phyloP scores from a whole-genome alignment of 768 basidiomycete species.

The Calocera viscosa region DNA sequence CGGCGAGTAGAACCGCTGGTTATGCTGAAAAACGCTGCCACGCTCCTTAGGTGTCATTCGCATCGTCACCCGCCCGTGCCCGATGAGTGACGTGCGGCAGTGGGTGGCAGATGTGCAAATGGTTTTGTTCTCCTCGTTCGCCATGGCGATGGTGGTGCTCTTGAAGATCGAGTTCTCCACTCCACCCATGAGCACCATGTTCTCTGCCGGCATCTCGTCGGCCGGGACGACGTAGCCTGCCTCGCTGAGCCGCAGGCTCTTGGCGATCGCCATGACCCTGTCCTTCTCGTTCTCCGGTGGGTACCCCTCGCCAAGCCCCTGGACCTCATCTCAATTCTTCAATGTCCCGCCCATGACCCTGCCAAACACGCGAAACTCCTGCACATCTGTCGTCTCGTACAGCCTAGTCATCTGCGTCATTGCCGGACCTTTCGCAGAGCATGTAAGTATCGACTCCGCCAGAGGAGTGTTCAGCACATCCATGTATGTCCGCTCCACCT shows the following conservation, averaged over 20 bases:
- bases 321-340: constrained; percentile 67
- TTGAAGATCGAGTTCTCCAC: constrained; percentile 91
- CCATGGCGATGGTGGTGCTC: constrained; percentile 72
- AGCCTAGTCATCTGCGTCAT: constrained; percentile 91
- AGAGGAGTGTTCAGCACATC: constrained; percentile 77
- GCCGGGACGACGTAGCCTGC: constrained; percentile 53
- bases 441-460: constrained; percentile 66
- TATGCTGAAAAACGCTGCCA: constrained; percentile 90
- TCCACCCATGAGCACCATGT: constrained; percentile 83
- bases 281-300: constrained; percentile 99
- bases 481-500: constrained; percentile 64
- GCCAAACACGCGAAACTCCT: constrained; percentile 92
- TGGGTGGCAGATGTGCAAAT: constrained; percentile 88
- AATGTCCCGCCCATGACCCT: constrained; percentile 88
- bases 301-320: constrained; percentile 96
- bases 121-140: constrained; percentile 58
- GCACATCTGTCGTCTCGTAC: constrained; percentile 92
- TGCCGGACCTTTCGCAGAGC: constrained; percentile 72
- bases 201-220: constrained; percentile 81
- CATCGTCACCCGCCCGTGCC: constrained; percentile 87
- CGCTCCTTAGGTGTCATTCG: constrained; percentile 90
- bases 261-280: constrained; percentile 73
- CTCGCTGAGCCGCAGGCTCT: constrained; percentile 87
- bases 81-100: constrained; percentile 96
- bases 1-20: constrained; percentile 94